These are phyloP conservation scores for Sutorius australiensis DNA, from an alignment of 768 basidiomycete species.

Conservation along the genomic window DNA sequence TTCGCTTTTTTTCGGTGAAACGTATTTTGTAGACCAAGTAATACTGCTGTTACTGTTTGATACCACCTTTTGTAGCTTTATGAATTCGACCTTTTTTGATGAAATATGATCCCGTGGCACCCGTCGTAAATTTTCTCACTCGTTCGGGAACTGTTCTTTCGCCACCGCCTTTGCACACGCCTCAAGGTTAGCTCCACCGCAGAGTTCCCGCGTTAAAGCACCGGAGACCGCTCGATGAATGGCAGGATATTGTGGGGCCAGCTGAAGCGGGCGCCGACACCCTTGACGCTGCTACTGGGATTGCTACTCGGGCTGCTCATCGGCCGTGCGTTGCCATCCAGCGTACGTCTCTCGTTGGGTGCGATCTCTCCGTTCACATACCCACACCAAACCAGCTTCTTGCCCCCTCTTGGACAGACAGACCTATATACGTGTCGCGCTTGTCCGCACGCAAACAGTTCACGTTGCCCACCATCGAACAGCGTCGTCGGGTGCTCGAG, in stretches of 20 bases:
- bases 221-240: conserved; percentile 21
- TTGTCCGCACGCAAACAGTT: conserved; percentile 59
- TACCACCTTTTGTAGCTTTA: too few species aligned
- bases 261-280: conserved; percentile 48
- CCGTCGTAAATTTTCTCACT: not conserved
- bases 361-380: not conserved
- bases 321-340: conserved; percentile 43
- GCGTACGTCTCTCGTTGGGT: conserved; percentile 21
- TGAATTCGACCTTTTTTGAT: not conserved
- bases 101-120: too few species aligned
- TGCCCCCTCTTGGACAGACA: conserved; percentile 50
- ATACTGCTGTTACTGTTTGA: too few species aligned
- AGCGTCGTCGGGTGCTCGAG: conserved; percentile 82
- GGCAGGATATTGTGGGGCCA: conserved; percentile 27
- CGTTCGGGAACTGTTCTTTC: not conserved
- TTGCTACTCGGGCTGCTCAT: conserved; percentile 58
- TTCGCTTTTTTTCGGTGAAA: too few species aligned
- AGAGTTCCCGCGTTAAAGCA: not conserved
- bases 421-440: conserved; percentile 44
- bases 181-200: not conserved
- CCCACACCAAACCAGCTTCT: conserved; percentile 16
- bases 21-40: too few species aligned
- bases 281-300: conserved; percentile 57
- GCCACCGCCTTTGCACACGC: not conserved
- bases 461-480: conserved; percentile 73